Percentiles rank a stretch among this genome's conserved stretches.
phyloP scores from a whole-genome alignment of 1,139 yeast genomes.

The Candida sp. region DNA sequence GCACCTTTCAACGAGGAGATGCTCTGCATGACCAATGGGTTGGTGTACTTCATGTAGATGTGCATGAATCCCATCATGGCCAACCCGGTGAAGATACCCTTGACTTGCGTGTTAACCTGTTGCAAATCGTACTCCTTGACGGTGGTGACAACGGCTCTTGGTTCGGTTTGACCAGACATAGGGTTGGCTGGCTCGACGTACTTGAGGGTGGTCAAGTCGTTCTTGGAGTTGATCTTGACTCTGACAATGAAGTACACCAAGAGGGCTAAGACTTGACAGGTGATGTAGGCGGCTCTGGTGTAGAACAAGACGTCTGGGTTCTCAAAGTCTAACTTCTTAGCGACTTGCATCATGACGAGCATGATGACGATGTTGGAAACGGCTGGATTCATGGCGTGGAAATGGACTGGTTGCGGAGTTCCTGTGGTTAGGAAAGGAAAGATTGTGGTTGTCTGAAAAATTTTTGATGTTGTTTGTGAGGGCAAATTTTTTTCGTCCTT shows the following conservation, averaged over 20 bases:
- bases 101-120: slow-evolving; percentile 81
- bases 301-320: slow-evolving; percentile 76
- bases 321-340: slow-evolving; percentile 90
- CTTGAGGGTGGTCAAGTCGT: slow-evolving; percentile 91
- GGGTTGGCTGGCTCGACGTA: slow-evolving; percentile 89
- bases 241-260: slow-evolving; percentile 70
- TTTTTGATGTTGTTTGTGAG: background rate
- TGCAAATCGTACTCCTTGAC: slow-evolving; percentile 93
- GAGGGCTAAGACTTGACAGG: slow-evolving; percentile 70
- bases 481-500: background rate
- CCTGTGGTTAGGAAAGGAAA: background rate
- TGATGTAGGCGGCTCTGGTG: slow-evolving; percentile 74
- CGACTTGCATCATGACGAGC: slow-evolving; percentile 97
- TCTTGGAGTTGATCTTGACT: slow-evolving; percentile 66
- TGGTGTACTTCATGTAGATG: slow-evolving; percentile 96
- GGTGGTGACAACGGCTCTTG: slow-evolving; percentile 84
- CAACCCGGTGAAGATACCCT: slow-evolving; percentile 83
- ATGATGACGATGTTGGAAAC: slow-evolving; percentile 84
- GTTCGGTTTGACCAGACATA: slow-evolving; percentile 73
- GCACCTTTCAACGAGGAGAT: slow-evolving; percentile 91
- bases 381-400: slow-evolving; percentile 74
- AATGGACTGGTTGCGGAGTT: background rate
- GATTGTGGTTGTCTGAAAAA: background rate
- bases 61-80: slow-evolving; percentile 99
- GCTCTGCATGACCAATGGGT: slow-evolving; percentile 96